A percentile compares a stretch with the other conserved stretches of the same genome.
These are phyloP conservation scores for Aspergillus piperis DNA, from an alignment of 2,329 filamentous ascomycete genomes.

Conservation along the genomic window DNA sequence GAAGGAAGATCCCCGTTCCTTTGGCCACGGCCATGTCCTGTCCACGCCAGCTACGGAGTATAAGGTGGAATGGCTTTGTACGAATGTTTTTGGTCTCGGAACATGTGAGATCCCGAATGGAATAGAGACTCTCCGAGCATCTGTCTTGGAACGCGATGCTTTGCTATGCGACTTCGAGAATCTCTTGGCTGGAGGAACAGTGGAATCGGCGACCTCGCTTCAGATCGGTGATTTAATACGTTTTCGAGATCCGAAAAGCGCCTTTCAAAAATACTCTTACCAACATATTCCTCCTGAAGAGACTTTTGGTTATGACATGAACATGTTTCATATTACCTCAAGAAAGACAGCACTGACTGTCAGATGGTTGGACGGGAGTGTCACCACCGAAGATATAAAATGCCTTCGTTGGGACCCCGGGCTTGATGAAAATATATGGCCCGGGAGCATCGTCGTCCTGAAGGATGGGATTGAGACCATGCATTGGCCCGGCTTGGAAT, in stretches of 20 bases:
- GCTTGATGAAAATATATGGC: conserved; percentile 58
- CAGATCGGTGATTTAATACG: conserved; percentile 52
- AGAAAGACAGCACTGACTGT: conserved; percentile 55
- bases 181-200: conserved; percentile 12
- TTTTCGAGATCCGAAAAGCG: conserved; percentile 56
- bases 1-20: conserved; percentile 37
- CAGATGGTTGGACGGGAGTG: conserved; percentile 60
- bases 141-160: conserved; percentile 18
- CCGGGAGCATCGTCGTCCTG: conserved; percentile 57
- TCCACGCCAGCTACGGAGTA: conserved; percentile 49
- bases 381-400: conserved; percentile 50
- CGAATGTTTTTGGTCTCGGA: conserved; percentile 36
- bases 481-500: background rate
- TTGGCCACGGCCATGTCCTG: conserved; percentile 56
- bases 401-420: conserved; percentile 36
- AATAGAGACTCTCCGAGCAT: conserved; percentile 23
- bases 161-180: conserved; percentile 28
- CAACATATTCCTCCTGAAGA: conserved; percentile 49
- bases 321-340: conserved; percentile 56
- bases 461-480: conserved; percentile 40
- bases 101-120: conserved; percentile 16
- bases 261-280: conserved; percentile 55
- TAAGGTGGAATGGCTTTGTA: conserved; percentile 56
- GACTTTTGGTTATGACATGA: conserved; percentile 59
- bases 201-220: conserved; percentile 31